Base-by-base conservation (phyloP, 2,329 filamentous ascomycete genomes). In the Aspergillus cejpii region DNA sequence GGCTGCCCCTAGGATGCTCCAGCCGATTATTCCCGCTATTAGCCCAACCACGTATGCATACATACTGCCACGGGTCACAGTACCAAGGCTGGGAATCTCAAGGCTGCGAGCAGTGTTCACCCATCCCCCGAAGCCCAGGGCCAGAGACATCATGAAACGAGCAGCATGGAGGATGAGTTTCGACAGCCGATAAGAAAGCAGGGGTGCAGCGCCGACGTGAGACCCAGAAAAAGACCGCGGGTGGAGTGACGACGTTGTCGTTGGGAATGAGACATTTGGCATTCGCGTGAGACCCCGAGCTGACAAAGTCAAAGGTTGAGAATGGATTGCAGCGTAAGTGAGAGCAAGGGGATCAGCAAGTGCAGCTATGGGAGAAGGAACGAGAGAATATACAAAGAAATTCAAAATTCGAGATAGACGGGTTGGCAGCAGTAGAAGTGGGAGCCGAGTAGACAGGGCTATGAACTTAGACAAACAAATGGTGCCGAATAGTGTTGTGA, bases 31-130 rank as follows among this genome's bases (percentile, higher is more conserved):
- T 49, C 87, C 88, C 12, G 92, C 92, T 54, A 97, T 84, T 51
- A 98, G 67, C 7, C 90, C 92, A 17, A 98, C 87, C 1, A 97
- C 80, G 61, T 97, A 98, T 2, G 91, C 92, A 64, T 98, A 98
- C 19, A 92, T 75, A 57, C 88, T 95, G 6, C 92, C 92, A 37
- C 80, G 80, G 40, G 84, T 52, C 5, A 58, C 58, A 43, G 66
- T 50, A 39, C 54, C 56, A 45, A 62, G 58, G 73, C 76, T 45
- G 66, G 81, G 48, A 15, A 92, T 73, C 41, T 77, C 74, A 3
- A 96, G 73, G 66, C 85, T 83, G 51, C 87, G 83, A 8, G 92
- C 90, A 27, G 90, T 94, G 37, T 87, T 85, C 6, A 97, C 87
- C 92, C 92, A 98, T n/a, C 88, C 91, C 3, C 87, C 90, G 59